Evolutionary conservation across 176 grass and related monocot genomes (phyloP), one percentile per base, ranked within the genome.

Genomic region (Carex myosuroides): DNA sequence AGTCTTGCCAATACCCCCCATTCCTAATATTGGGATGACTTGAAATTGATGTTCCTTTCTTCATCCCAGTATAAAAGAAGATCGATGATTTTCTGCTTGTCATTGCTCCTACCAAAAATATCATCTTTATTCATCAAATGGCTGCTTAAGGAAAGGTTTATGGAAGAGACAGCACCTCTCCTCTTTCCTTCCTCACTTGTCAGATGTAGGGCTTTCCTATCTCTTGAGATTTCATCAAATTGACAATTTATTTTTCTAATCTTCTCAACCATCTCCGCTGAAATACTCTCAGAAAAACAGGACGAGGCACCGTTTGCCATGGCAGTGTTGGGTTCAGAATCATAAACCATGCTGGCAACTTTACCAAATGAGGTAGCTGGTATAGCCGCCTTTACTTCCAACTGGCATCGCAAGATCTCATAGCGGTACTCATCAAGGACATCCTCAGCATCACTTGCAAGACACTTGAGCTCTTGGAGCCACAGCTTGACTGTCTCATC

Each of bases 401-500:
- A 13, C 39, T 85, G 8, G 67, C 63, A 60, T 8, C 22, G 83
- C 33, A 89, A 42, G 13, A 85, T 16, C 52, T 85, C 87, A 82
- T 85, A 89, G 75, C 66, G 60, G 75, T 89, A 89, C 77, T 82
- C 76, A 8, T 85, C 83, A 8, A 89, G 59, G 24, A 84, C 87
- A 85, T 89, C 83, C 22, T 89, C 83, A 5, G 87, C 83, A 85
- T 89, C 83, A 85, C 70, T 70, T 17, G 77, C 87, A 22, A 89
- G 53, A 26, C 85, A 50, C 65, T 85, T 67, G 11, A 89, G 83
- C 83, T 89, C 87, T 58, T 64, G 79, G 21, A 89, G 21, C 44
- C 87, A 75, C 44, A 89, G 83, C 42, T 80, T 86, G 65, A 65
- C 77, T 46, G 87, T 58, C 26, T 66, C 70, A 78, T 42, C 29